Percentiles rank a stretch among this genome's conserved stretches.
Conservation (phyloP, 73 alveolate species). For the Paramecium biaurelia region DNA sequence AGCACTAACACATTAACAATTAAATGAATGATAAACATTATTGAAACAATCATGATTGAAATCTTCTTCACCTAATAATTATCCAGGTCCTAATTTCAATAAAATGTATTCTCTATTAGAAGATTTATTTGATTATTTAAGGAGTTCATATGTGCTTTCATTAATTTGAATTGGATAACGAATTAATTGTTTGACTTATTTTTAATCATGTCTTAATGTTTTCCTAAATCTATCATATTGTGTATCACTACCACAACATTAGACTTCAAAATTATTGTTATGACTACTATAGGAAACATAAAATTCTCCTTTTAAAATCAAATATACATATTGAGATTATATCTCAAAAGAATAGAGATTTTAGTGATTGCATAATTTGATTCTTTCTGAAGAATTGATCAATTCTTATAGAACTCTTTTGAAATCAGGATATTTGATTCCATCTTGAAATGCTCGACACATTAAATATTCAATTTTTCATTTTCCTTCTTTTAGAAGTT, state of each 20-base stretch:
- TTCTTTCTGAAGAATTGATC: background rate
- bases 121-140: background rate
- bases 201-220: background rate
- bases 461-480: background rate
- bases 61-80: background rate
- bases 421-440: background rate
- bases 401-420: background rate
- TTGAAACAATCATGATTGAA: constrained; percentile 5
- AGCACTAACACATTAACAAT: background rate
- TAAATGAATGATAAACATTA: background rate
- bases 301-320: constrained; percentile 37
- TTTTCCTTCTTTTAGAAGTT: background rate
- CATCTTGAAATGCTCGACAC: constrained; percentile 30
- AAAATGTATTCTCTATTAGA: background rate
- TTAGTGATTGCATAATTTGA: background rate
- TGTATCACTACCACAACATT: background rate
- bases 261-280: background rate
- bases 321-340: background rate
- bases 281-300: background rate
- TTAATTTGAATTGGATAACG: background rate
- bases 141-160: background rate
- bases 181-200: background rate
- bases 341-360: background rate
- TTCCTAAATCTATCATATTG: background rate
- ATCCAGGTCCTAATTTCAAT: constrained; percentile 28